These are phyloP conservation scores for Diutina scorzettiae DNA, from an alignment of 1,139 yeast genomes.

Conservation along the genomic window DNA sequence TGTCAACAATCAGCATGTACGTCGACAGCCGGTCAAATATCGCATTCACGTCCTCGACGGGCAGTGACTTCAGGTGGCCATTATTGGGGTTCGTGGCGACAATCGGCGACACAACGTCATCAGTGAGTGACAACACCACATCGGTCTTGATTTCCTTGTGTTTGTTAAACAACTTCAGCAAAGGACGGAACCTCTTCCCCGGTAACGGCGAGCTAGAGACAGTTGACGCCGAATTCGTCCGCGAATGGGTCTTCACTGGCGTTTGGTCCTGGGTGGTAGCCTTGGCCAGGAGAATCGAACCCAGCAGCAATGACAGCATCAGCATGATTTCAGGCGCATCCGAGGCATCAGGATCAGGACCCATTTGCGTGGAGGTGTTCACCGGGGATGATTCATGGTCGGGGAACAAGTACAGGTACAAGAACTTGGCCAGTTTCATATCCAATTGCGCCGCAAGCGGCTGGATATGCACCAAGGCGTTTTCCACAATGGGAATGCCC, in stretches of 20 bases:
- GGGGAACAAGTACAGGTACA: slow-evolving; percentile 61
- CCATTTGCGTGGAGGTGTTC: neutral
- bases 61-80: no score
- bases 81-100: no score
- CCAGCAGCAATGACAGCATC: neutral
- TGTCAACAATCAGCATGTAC: slow-evolving; percentile 50
- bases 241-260: neutral
- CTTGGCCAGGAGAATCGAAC: neutral
- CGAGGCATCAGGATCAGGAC: neutral
- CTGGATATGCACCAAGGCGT: slow-evolving; percentile 39
- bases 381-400: slow-evolving; percentile 15
- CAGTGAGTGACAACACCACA: no score
- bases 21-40: slow-evolving; percentile 59
- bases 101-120: no score
- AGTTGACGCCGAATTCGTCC: no score
- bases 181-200: neutral
- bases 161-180: neutral
- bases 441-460: slow-evolving; percentile 71
- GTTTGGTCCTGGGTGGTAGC: neutral
- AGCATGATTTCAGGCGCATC: neutral
- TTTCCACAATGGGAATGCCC: slow-evolving; percentile 55
- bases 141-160: no score
- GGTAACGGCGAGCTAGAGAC: no score
- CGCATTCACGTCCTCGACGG: slow-evolving; percentile 35
- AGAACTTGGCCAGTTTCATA: slow-evolving; percentile 46